A percentile compares a stretch with the other conserved stretches of the same genome.
Conservation (phyloP, 2,329 filamentous ascomycete species). For the Exserohilum turcica region DNA sequence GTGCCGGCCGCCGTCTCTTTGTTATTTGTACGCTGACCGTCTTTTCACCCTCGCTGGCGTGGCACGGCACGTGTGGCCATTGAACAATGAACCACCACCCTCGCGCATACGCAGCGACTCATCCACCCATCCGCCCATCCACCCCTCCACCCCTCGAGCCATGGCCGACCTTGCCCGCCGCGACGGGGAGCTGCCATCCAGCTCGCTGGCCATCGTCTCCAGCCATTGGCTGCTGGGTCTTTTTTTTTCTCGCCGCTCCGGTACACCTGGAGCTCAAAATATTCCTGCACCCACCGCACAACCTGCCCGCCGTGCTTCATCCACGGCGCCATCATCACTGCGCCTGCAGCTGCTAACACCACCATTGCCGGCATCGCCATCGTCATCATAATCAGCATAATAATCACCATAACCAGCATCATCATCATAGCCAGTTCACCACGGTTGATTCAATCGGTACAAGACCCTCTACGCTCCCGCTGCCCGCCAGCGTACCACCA, state of each 20-base stretch:
- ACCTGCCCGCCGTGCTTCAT: neutral
- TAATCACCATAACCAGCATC: neutral
- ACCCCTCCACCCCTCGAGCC: slow-evolving; percentile 6
- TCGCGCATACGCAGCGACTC: slow-evolving; percentile 6
- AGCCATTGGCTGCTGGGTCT: neutral
- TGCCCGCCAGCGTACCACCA: slow-evolving; percentile 4
- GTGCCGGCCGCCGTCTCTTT: neutral
- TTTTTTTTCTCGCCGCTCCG: neutral
- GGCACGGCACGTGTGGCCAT: slow-evolving; percentile 12
- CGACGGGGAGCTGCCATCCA: slow-evolving; percentile 3
- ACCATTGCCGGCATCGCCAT: neutral
- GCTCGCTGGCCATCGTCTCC: neutral
- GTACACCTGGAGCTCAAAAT: neutral
- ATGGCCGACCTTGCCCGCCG: slow-evolving; percentile 26
- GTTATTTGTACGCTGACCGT: slow-evolving; percentile 21
- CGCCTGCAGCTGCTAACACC: too few species aligned
- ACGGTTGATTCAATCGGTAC: neutral
- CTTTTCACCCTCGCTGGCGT: slow-evolving; percentile 17
- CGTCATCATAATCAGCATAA: neutral
- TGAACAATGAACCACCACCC: too few species aligned
- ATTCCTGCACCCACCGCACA: neutral
- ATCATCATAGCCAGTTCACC: neutral
- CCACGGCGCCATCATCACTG: too few species aligned
- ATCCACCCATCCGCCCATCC: too few species aligned
- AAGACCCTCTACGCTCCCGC: neutral